Base-by-base conservation (phyloP, 352 stramenopile genomes). In the Thalassiosira exigua region DNA sequence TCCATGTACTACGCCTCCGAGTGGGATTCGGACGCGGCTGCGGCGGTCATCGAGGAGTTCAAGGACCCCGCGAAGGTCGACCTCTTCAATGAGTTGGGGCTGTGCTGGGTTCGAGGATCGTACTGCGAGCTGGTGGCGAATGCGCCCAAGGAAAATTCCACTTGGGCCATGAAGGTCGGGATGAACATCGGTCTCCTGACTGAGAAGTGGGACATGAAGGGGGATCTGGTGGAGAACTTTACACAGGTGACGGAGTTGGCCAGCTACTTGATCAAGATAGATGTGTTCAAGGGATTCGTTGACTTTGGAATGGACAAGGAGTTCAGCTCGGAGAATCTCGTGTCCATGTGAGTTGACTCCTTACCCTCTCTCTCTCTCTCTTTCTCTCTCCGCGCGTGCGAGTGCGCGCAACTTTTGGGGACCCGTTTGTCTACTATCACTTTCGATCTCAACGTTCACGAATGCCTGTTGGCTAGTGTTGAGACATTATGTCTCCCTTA, bases 1-100 rank as follows among this genome's bases (percentile, higher is more conserved):
- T 41, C 59, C 17, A 81, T 82, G 57, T 89, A 82, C 59, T 86
- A 89, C 41, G 67, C 82, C 4, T 75, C 57, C 14, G 36, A 39
- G 14, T 88, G 77, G 76, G 66, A 88, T 41, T 50, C 53, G 2
- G 61, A 33, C 5, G 72, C 59, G 62, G 81, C 74, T 7, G 48
- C 69, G 11, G 12, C 33, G 3, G 65, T 88, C 22, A 83, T 85
- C 48, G 54, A 69, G 17, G 46, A 79, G 27, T 66, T 84, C n/a
- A 79, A 77, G 24, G 64, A 67, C 56, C 42, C 60, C 22, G 60
- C 9, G 3, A 82, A 80, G 22, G 11, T 82, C 9, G 58, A 78
- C 1, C 12, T 50, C 33, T 82, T 76, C 24, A 84, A 82, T 42
- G 32, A 2, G 24, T 22, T 87, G 5, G 62, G 58, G 5, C 32